These are phyloP conservation scores for Leccinum pseudoinsigne DNA, from an alignment of 1,284 basidiomycete species.

Conservation along the genomic window DNA sequence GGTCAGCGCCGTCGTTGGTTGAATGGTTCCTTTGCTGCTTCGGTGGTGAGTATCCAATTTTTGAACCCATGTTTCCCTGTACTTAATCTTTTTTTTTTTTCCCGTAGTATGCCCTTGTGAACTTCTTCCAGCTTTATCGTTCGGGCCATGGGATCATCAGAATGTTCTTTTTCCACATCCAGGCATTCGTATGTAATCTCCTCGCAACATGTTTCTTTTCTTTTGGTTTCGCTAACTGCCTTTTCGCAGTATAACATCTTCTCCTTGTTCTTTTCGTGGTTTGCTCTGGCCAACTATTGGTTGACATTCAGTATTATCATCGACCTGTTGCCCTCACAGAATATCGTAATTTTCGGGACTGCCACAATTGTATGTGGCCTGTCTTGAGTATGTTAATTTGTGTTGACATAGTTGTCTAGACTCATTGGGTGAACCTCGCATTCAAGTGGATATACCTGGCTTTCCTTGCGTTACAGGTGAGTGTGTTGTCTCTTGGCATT, in stretches of 20 bases:
- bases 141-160: slow-evolving; percentile 83
- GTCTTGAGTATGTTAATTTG: background rate
- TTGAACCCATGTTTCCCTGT: background rate
- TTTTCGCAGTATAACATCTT: slow-evolving; percentile 69
- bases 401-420: slow-evolving; percentile 45
- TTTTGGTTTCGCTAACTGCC: slow-evolving; percentile 2
- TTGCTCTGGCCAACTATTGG: slow-evolving; percentile 92
- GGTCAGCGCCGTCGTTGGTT: slow-evolving; percentile 95
- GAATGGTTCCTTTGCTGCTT: slow-evolving; percentile 97
- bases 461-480: slow-evolving; percentile 71
- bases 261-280: slow-evolving; percentile 87
- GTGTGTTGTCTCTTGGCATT: background rate
- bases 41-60: slow-evolving; percentile 61
- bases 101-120: slow-evolving; percentile 83
- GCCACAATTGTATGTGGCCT: slow-evolving; percentile 50
- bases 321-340: slow-evolving; percentile 74
- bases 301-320: slow-evolving; percentile 97
- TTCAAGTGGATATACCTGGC: slow-evolving; percentile 89
- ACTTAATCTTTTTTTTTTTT: slow-evolving; percentile 1
- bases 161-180: slow-evolving; percentile 95
- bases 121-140: slow-evolving; percentile 91
- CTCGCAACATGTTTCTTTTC: background rate
- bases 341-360: slow-evolving; percentile 73
- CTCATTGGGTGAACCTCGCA: slow-evolving; percentile 87
- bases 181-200: slow-evolving; percentile 67